These are phyloP conservation scores for Ophiobolus disseminans DNA, from an alignment of 2,329 filamentous ascomycete genomes.

Conservation along the genomic window DNA sequence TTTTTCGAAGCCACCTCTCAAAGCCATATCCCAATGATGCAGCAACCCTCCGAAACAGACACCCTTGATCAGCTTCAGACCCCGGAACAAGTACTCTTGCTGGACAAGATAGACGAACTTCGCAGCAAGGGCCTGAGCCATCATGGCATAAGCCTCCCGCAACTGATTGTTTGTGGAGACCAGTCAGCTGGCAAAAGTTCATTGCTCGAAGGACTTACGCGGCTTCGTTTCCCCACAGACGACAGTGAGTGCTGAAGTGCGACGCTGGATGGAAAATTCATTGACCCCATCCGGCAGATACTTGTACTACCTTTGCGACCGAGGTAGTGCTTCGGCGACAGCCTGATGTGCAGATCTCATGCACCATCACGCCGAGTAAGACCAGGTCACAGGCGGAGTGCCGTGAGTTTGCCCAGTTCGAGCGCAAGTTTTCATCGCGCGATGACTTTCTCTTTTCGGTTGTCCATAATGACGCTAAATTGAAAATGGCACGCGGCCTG, in stretches of 20 bases:
- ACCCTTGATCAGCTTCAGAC: slow-evolving; percentile 37
- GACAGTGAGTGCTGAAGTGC: slow-evolving; percentile 61
- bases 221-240: slow-evolving; percentile 65
- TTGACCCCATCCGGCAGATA: too few species aligned
- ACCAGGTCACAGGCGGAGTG: slow-evolving; percentile 17
- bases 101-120: slow-evolving; percentile 63
- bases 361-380: slow-evolving; percentile 50
- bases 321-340: slow-evolving; percentile 63
- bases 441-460: slow-evolving; percentile 12
- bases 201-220: slow-evolving; percentile 50
- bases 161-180: slow-evolving; percentile 41
- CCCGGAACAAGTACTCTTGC: slow-evolving; percentile 49
- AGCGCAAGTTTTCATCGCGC: slow-evolving; percentile 19
- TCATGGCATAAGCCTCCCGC: slow-evolving; percentile 45
- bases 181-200: slow-evolving; percentile 43
- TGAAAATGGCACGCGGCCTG: slow-evolving; percentile 50
- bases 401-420: slow-evolving; percentile 25
- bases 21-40: slow-evolving; percentile 13
- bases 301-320: slow-evolving; percentile 69
- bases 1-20: slow-evolving; percentile 6
- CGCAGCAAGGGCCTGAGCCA: slow-evolving; percentile 27
- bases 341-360: slow-evolving; percentile 46
- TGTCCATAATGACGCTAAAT: slow-evolving; percentile 55
- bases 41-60: slow-evolving; percentile 9
- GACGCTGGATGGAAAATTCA: too few species aligned